Evolutionary conservation across 805 yeast genomes (phyloP), one percentile per base, ranked within the genome.

Genomic region (Yamadazyma tumulicola): DNA sequence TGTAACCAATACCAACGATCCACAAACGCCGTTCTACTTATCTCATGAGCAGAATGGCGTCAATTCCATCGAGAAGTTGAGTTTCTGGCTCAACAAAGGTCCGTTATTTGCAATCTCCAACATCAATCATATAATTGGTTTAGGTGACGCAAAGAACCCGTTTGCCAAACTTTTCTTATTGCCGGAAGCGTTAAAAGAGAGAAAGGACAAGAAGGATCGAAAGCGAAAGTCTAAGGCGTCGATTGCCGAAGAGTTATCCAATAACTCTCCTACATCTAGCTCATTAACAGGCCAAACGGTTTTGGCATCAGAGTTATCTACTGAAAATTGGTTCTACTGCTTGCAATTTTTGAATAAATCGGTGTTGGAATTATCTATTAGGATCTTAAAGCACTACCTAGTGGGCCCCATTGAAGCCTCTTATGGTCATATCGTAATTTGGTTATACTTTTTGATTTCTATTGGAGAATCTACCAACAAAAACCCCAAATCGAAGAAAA

Each of bases 31-130:
- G 13, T 61, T 59, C 39, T 59, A 59, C 35, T 43, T 59, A 30
- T 61, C 52, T 31, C 59, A 46, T 18, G 34, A 32, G 10, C 42
- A 48, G 15, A 42, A 42, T 26, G 48, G 47, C 8, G 44, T 61
- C 1, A 62, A 62, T 39, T 43, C 65, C 5, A 48, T 63, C 17
- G 79, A 76, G 29, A 73, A 74, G 42, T 57, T 73, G 49, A 79
- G 77, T 38, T 83, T 82, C 47, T 85, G 87, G 84, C 81, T 79
- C 49, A 81, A 82, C 48, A 81, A 83, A 51, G 79, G 86, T 1
- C 74, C 88, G 3, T 71, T 79, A 24, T 82, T 85, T 64, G 91
- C 93, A 2, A 66, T 83, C 31, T 77, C 88, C 18, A 85, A 84
- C 48, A 77, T 85, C 34, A 73, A 78, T 47, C 91, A 84, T 59